A percentile compares a stretch with the other conserved stretches of the same genome.
These are phyloP conservation scores for Talaromyces rugulosus DNA, from an alignment of 2,329 filamentous ascomycete species.

Conservation along the genomic window DNA sequence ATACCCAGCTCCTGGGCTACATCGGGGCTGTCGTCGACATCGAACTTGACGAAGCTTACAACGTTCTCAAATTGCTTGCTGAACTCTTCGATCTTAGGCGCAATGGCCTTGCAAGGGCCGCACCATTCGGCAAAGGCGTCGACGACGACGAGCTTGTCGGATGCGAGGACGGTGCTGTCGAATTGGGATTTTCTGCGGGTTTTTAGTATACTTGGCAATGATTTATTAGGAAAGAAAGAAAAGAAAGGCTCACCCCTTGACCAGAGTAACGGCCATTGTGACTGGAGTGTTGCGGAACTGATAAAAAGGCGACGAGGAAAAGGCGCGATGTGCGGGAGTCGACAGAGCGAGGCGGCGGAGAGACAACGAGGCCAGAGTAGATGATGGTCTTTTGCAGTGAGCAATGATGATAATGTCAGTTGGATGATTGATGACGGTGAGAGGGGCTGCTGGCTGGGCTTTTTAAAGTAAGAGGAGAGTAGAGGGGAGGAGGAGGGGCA, in stretches of 20 bases:
- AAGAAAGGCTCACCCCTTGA: slow-evolving; percentile 32
- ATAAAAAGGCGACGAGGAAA: slow-evolving; percentile 28
- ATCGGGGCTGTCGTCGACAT: slow-evolving; percentile 77
- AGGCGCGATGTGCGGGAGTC: slow-evolving; percentile 16
- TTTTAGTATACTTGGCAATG: background rate
- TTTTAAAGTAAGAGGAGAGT: background rate
- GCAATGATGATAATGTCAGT: background rate
- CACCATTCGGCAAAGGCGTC: slow-evolving; percentile 92
- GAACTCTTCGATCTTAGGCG: slow-evolving; percentile 67
- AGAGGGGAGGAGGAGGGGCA: slow-evolving; percentile 10
- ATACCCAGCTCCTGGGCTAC: slow-evolving; percentile 74
- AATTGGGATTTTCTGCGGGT: slow-evolving; percentile 57
- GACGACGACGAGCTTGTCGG: slow-evolving; percentile 63
- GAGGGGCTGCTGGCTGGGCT: background rate
- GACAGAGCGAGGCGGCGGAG: background rate
- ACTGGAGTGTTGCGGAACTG: slow-evolving; percentile 40
- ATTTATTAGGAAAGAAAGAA: background rate
- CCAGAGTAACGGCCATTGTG: slow-evolving; percentile 45
- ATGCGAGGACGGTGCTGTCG: slow-evolving; percentile 42
- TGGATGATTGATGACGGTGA: background rate
- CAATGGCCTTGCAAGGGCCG: slow-evolving; percentile 89
- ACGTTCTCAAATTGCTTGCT: slow-evolving; percentile 51
- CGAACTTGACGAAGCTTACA: slow-evolving; percentile 79
- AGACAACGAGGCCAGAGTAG: slow-evolving; percentile 19
- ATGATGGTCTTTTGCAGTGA: background rate